Evolutionary conservation across 2,329 filamentous ascomycete genomes (phyloP), one percentile per base, ranked within the genome.

Genomic region (Zymoseptoria brevis): DNA sequence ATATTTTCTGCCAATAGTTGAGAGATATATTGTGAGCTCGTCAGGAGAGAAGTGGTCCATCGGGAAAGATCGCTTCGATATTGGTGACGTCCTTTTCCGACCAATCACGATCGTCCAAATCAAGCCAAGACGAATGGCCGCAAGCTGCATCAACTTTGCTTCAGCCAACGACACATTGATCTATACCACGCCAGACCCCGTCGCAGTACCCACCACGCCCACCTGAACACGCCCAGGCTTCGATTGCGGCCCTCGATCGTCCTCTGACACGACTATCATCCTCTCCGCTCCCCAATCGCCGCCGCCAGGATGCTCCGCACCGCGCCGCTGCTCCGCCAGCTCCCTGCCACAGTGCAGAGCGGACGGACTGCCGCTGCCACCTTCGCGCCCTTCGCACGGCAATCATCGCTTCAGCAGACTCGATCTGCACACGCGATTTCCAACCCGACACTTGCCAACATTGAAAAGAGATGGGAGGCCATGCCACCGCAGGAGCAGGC

Each of bases 401-500:
- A 55, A 56, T 61, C 60, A 49, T 58, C 59, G 11, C 57, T 57
- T 30, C 61, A 62, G 59, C 63, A 65, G 60, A 76, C 75, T 64
- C 80, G 82, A 71, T 85, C 88, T 70, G 89, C 89, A 69, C 91
- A 96, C 77, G 92, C 93, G 75, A 95, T 99, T 79, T 95, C 92
- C 74, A 97, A 96, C 82, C 94, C 95, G 69, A 96, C 90, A 60
- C 85, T 99, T 73, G 89, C 90, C 78, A 91, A 96, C 80, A 97
- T 99, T 74, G 94, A 99, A 87, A 96, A 96, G 87, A 85, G 94
- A 82, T 99, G 94, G 94, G 94, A 99, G 82, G 85, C 82, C 65
- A 92, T 97, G 89, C 92, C 93, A 61, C 90, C 94, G 66, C 91
- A 96, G 83, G 94, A 99, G 85, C 94, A 99, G 86, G 94, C 94